phyloP scores from a whole-genome alignment of 805 yeast genomes.

The Yarrowia sp. region DNA sequence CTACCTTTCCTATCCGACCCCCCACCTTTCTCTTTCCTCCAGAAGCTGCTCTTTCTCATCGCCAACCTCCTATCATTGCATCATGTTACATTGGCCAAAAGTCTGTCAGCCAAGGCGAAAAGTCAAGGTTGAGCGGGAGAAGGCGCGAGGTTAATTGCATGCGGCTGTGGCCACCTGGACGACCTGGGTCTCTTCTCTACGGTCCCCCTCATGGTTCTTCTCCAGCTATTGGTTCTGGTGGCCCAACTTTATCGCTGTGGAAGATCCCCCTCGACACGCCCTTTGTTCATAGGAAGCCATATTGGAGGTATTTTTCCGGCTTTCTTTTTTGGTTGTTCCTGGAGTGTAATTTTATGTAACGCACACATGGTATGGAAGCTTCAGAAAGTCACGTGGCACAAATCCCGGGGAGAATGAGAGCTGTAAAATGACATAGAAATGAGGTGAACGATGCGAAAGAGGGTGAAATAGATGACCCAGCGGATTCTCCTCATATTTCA shows the following conservation, averaged over 20 bases:
- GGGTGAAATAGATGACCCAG: no score
- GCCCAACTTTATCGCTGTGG: not conserved
- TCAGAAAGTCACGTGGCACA: slow-evolving; percentile 12
- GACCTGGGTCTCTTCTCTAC: slow-evolving; percentile 7
- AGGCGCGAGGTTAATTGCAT: slow-evolving; percentile 19
- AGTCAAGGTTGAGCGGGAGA: not conserved
- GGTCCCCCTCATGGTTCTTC: no score
- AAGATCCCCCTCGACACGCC: not conserved
- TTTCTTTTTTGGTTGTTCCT: slow-evolving; percentile 23
- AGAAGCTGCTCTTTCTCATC: not conserved
- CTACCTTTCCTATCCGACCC: no score
- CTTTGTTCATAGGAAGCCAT: not conserved
- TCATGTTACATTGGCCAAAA: slow-evolving; percentile 21
- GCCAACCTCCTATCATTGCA: not conserved
- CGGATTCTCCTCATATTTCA: no score
- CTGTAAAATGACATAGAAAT: not conserved
- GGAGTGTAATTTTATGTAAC: slow-evolving; percentile 35
- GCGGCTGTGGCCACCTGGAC: slow-evolving; percentile 5
- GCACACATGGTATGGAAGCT: slow-evolving; percentile 12
- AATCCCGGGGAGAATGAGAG: not conserved
- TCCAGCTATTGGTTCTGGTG: not conserved
- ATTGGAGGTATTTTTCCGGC: slow-evolving; percentile 3
- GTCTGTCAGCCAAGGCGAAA: not conserved
- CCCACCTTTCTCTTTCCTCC: no score
- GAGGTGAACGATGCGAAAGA: no score